Conservation (phyloP, 805 yeast genomes). For the Cyberlindnera saturnus region DNA sequence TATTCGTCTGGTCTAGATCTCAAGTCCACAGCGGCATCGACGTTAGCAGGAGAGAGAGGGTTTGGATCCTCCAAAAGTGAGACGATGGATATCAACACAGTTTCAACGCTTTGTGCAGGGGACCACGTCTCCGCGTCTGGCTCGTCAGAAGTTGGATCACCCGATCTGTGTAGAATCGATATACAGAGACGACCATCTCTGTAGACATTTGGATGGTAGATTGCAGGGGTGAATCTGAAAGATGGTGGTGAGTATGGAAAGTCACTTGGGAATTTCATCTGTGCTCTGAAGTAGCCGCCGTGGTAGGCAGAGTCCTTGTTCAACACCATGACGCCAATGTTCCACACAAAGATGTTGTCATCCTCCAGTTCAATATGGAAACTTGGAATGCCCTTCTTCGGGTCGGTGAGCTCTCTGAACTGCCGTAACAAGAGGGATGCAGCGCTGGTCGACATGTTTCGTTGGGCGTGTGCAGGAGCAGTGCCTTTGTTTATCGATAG, state of each 20-base stretch:
- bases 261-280: slow-evolving; percentile 87
- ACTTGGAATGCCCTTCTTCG: slow-evolving; percentile 71
- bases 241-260: slow-evolving; percentile 92
- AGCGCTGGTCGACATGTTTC: slow-evolving; percentile 34
- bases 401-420: slow-evolving; percentile 88
- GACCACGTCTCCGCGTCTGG: slow-evolving; percentile 94
- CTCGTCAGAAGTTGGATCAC: slow-evolving; percentile 85
- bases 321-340: slow-evolving; percentile 87
- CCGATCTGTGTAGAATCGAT: slow-evolving; percentile 86
- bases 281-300: slow-evolving; percentile 93
- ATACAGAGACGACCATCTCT: slow-evolving; percentile 91
- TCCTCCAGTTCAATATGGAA: slow-evolving; percentile 66
- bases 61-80: slow-evolving; percentile 93
- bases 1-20: slow-evolving; percentile 76
- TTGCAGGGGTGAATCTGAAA: slow-evolving; percentile 87
- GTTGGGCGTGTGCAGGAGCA: background rate
- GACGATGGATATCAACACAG: slow-evolving; percentile 83
- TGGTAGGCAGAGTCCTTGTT: slow-evolving; percentile 86
- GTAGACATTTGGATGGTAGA: slow-evolving; percentile 93
- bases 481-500: background rate
- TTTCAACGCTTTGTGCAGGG: slow-evolving; percentile 88
- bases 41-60: slow-evolving; percentile 89
- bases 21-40: slow-evolving; percentile 91
- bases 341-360: slow-evolving; percentile 63
- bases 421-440: slow-evolving; percentile 89